Evolutionary conservation across 1,284 basidiomycete species (phyloP).

Genomic region (Tilletia walkeri): DNA sequence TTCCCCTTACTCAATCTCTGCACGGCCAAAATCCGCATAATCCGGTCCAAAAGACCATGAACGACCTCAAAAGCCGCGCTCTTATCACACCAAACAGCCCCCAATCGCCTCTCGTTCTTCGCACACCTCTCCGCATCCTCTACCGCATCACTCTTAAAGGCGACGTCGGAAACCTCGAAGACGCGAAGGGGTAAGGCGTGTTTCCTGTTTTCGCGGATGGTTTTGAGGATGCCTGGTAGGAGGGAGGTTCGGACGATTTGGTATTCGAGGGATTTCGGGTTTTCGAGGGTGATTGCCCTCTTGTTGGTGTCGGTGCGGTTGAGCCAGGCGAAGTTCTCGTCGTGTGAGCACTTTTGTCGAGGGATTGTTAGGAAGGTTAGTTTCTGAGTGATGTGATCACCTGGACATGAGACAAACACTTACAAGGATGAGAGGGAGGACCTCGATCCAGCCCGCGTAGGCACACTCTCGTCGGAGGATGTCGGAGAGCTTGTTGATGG

Average conservation of each 20-base stretch:
- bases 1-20: conserved; percentile 70
- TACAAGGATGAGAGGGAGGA: conserved; percentile 83
- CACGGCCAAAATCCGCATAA: conserved; percentile 91
- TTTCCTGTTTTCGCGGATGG: conserved; percentile 90
- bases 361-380: too few relatives aligned
- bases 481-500: conserved; percentile 86
- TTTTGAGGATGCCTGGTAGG: conserved; percentile 92
- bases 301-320: conserved; percentile 79
- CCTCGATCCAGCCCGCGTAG: conserved; percentile 91
- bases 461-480: conserved; percentile 87
- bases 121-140: conserved; percentile 70
- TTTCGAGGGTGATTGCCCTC: conserved; percentile 83
- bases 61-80: conserved; percentile 95
- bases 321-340: conserved; percentile 93
- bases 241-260: conserved; percentile 95
- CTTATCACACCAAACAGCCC: conserved; percentile 91
- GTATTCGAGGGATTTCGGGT: conserved; percentile 96
- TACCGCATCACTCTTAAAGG: conserved; percentile 65
- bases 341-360: conserved; percentile 77
- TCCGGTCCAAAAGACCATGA: conserved; percentile 86
- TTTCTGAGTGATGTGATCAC: too few relatives aligned
- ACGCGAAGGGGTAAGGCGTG: conserved; percentile 87
- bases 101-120: conserved; percentile 80
- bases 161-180: conserved; percentile 92
- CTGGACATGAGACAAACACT: not conserved